Evolutionary conservation across 257 asterid species (phyloP), one percentile per base, ranked within the genome.

Genomic region (Nicotiana noctiflora): DNA sequence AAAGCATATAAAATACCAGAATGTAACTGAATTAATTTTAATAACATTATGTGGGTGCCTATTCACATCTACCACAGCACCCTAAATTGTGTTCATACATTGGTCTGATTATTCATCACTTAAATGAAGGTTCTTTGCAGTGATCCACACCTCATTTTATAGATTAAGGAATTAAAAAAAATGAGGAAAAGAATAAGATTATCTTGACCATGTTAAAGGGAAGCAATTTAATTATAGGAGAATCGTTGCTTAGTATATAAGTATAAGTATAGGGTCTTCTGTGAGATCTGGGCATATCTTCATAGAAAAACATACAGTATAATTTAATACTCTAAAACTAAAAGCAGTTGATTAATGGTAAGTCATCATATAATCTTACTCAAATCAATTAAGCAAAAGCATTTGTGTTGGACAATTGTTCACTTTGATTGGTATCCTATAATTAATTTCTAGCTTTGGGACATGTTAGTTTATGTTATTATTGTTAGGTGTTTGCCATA

Each of bases 11-110:
- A 21, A 72, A 29, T 44, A 11, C 19, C 21, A 68, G 3, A 21
- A n/a, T 61, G 51, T 17, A 75, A 31, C 65, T 65, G 37, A 44
- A 19, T 51, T 29, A 29, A 11, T 63, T 81, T 68, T 51, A 53
- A 57, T 51, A 85, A 84, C 46, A 27, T 67, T 76, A 34, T 65
- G 81, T 84, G 86, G 92, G 89, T 90, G 88, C 74, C 83, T 51
- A 78, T 92, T 91, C 90, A 90, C 88, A 86, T 91, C 91, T 65
- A 19, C 88, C 79, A 89, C 86, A 89, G 81, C 61, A n/a, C 21
- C 62, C 40, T 31, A 59, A 77, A 49, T 77, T 62, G 75, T 60
- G 86, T 83, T 76, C 83, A 81, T 60, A 80, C 83, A 61, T 4
- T 40, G 63, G 44, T 81, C 3, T 83, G 85, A 88, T 90, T 86